Evolutionary conservation across 2,329 filamentous ascomycete species (phyloP).

Genomic region (Cladosporium phlei): DNA sequence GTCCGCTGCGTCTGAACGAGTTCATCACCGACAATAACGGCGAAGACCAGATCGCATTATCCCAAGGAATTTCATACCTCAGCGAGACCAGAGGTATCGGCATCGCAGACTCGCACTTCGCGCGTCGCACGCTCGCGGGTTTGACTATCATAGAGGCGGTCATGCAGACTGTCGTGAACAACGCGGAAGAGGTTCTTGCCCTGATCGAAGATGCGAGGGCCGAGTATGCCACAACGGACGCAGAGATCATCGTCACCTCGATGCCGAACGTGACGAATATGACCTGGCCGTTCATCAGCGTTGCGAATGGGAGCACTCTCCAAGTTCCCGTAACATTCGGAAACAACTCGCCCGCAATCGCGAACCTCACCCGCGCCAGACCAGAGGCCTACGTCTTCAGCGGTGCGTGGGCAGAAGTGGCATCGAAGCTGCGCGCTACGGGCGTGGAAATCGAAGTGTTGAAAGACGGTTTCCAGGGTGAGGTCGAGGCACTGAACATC

Average conservation of each 20-base stretch:
- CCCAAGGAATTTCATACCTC: slow-evolving; percentile 33
- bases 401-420: slow-evolving; percentile 32
- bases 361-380: slow-evolving; percentile 32
- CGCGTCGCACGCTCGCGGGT: slow-evolving; percentile 29
- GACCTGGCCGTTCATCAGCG: slow-evolving; percentile 33
- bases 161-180: slow-evolving; percentile 31
- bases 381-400: slow-evolving; percentile 36
- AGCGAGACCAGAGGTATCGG: slow-evolving; percentile 35
- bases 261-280: slow-evolving; percentile 16
- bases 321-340: slow-evolving; percentile 32
- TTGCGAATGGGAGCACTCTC: slow-evolving; percentile 28
- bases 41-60: slow-evolving; percentile 34
- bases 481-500: slow-evolving; percentile 34
- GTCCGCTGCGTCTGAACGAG: slow-evolving; percentile 22
- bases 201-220: slow-evolving; percentile 29
- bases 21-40: slow-evolving; percentile 32
- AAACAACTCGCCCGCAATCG: slow-evolving; percentile 31
- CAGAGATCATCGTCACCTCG: slow-evolving; percentile 33
- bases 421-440: slow-evolving; percentile 27
- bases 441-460: slow-evolving; percentile 32
- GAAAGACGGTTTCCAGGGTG: slow-evolving; percentile 25
- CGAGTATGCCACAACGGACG: slow-evolving; percentile 24
- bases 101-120: slow-evolving; percentile 32
- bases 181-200: slow-evolving; percentile 24
- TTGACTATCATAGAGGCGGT: slow-evolving; percentile 33